Base-by-base conservation (phyloP, 2,329 filamentous ascomycete species). In the Ophiocordyceps polyrhachis-furcata region DNA sequence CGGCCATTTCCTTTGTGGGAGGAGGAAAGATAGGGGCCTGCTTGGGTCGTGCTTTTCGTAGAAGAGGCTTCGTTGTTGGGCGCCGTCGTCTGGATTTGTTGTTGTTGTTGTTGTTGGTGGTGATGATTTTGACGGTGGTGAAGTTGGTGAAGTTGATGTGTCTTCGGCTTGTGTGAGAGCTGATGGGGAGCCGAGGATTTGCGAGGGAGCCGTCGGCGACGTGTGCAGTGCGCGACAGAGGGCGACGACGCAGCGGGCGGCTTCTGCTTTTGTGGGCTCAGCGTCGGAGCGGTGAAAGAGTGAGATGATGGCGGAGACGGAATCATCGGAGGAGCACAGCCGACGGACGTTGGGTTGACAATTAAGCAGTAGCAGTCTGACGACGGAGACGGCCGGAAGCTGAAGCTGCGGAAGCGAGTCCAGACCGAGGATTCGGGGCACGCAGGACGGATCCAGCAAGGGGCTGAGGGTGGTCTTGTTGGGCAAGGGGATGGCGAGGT, bases 1-100 rank as follows among this genome's bases (percentile, higher is more conserved):
- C 0, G 74, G 71, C 65, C 74, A 80, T 49, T 74, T 76, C 3
- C 57, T 60, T 52, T 80, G 76, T 2, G 63, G 67, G 21, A 76
- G 61, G 23, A 80, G 65, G 50, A 69, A 73, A 1, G 64, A 54
- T 7, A 81, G 61, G 0, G 67, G 60, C 8, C 59, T 53, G 14
- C 57, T 52, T 13, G 76, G 55, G 19, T 60, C 49, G 52, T 76
- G 69, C 21, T 55, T 55, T 1, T 54, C 45, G 55, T 74, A 74
- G 53, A 76, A 75, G 8, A 49, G 47, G 8, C 49, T 53, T 6
- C 59, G 55, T 23, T 12, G 49, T 29, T 38, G 41, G 38, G 11
- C 43, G 40, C 2, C 50, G 19, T 41, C 38, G n/a, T 13, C 12
- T 4, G 4, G 19, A 4, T 15, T 8, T 20, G 35, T n/a, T 37